Evolutionary conservation across 169 alveolate genomes (phyloP), one percentile per base, ranked within the genome.

Genomic region (Hepatocystis sp.): DNA sequence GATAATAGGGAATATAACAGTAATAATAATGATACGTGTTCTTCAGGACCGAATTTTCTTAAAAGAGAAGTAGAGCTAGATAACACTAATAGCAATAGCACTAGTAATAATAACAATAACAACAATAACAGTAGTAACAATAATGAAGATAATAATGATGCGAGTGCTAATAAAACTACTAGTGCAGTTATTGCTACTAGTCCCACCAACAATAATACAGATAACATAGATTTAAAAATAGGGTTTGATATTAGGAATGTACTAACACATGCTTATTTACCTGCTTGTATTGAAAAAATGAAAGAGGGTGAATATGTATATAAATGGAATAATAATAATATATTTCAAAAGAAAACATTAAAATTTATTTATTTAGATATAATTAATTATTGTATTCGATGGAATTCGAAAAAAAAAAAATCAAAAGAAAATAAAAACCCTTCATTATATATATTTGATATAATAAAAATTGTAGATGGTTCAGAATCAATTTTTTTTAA

Each of bases 221-320:
- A 30, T 7, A 55, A 49, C n/a, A 63, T 63, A 5, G 63, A 81
- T n/a, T 11, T 67, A 1, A 81, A 81, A 27, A 27, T 81, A 63
- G 60, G 66, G 17, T 81, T 81, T 61, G 89, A 81, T 44, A 81
- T 81, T n/a, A 81, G 28, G 17, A 81, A 81, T 51, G 84, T 81
- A 8, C 28, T 81, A 28, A 60, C 84, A 63, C 84, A 81, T 46
- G 89, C 89, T 39, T 81, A 81, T 44, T 46, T 81, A 39, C 89
- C 89, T 4, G 84, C 49, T 46, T 81, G 89, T 27, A 32, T 81
- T 47, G 89, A 81, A 63, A 81, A 81, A 81, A 81, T 81, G 89
- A 81, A 81, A 51, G 89, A 81, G 51, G 89, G 89, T 61, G 89
- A 81, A 30, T 81, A 81, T 39, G 84, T 81, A 15, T 81, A 81